Conservation (phyloP, 495 filamentous ascomycete genomes). For the Hypoxylon perforatum region DNA sequence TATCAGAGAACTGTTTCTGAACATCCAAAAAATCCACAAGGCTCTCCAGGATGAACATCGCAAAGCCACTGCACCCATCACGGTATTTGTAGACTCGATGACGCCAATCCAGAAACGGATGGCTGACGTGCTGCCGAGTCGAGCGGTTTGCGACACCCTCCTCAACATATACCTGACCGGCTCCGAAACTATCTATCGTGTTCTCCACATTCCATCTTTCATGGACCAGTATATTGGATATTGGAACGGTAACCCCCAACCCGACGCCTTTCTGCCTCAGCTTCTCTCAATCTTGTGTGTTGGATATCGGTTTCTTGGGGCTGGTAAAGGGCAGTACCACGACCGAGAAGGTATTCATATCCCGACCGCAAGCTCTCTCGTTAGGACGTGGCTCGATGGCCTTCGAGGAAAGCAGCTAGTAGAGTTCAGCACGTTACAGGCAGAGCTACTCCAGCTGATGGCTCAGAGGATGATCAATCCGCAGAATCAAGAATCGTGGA, state of each 20-base stretch:
- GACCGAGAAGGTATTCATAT: conserved; percentile 51
- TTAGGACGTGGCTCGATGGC: conserved; percentile 52
- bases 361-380: conserved; percentile 52
- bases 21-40: conserved; percentile 47
- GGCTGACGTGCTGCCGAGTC: conserved; percentile 51
- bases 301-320: conserved; percentile 46
- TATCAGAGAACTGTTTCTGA: conserved; percentile 42
- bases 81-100: conserved; percentile 53
- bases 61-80: conserved; percentile 48
- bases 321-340: conserved; percentile 43
- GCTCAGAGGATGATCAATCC: conserved; percentile 49
- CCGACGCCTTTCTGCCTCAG: conserved; percentile 57
- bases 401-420: conserved; percentile 50
- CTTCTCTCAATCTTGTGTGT: conserved; percentile 51
- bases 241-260: conserved; percentile 48
- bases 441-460: conserved; percentile 51
- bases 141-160: conserved; percentile 48
- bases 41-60: conserved; percentile 48
- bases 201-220: conserved; percentile 61
- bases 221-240: conserved; percentile 55
- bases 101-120: conserved; percentile 55
- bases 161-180: conserved; percentile 56
- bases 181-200: conserved; percentile 61
- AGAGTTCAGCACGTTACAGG: conserved; percentile 51
- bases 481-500: conserved; percentile 51